These are phyloP conservation scores for Leccinum fibrillosum DNA, from an alignment of 768 basidiomycete species.

Conservation along the genomic window DNA sequence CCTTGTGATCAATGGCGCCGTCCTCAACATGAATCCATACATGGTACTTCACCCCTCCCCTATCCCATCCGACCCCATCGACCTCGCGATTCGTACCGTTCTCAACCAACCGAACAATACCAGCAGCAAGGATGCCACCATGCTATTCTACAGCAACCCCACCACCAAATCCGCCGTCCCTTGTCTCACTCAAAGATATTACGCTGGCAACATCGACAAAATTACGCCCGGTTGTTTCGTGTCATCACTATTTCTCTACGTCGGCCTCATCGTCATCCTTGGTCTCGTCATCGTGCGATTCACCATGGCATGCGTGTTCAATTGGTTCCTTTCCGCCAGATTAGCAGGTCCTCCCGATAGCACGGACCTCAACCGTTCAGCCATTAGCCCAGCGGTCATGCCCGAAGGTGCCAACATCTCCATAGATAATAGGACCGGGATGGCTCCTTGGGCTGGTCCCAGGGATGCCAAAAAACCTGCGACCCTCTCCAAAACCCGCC, in stretches of 20 bases:
- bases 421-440: conserved; percentile 87
- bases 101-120: conserved; percentile 44
- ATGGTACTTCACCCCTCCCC: conserved; percentile 65
- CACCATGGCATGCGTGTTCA: conserved; percentile 94
- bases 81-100: conserved; percentile 76
- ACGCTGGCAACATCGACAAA: conserved; percentile 95
- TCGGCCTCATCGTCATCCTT: conserved; percentile 88
- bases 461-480: conserved; percentile 49
- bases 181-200: conserved; percentile 83
- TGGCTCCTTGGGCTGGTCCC: conserved; percentile 87
- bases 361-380: conserved; percentile 72
- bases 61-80: conserved; percentile 73
- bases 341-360: conserved; percentile 75
- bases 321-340: conserved; percentile 87
- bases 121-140: conserved; percentile 86
- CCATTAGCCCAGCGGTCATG: conserved; percentile 93
- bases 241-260: conserved; percentile 83
- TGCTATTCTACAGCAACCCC: conserved; percentile 72
- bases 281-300: conserved; percentile 89
- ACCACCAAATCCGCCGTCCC: conserved; percentile 65
- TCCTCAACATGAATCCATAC: conserved; percentile 92
- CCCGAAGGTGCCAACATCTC: conserved; percentile 94
- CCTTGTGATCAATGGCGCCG: conserved; percentile 89
- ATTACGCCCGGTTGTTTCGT: conserved; percentile 95
- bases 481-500: conserved; percentile 37